Percentiles rank a stretch among this genome's conserved stretches.
Evolutionary conservation across 2,329 filamentous ascomycete species (phyloP).

Genomic region (Apiospora koreana): DNA sequence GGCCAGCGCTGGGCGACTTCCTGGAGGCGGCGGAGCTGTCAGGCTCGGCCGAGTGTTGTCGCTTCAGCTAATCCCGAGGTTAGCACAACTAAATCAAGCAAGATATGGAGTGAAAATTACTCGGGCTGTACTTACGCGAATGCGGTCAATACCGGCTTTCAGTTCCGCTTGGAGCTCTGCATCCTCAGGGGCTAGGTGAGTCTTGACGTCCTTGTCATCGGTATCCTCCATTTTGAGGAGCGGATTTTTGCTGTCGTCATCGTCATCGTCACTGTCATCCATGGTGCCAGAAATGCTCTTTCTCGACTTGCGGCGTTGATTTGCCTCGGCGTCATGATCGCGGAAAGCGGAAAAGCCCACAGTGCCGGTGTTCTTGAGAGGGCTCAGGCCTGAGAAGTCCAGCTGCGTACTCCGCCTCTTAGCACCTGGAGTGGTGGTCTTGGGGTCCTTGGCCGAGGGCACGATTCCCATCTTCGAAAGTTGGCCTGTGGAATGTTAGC

Average conservation of each 20-base stretch:
- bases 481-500: conserved; percentile 64
- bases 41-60: conserved; percentile 75
- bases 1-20: conserved; percentile 47
- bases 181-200: conserved; percentile 69
- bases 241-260: conserved; percentile 69
- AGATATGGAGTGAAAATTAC: no score
- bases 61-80: conserved; percentile 63
- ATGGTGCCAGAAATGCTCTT: conserved; percentile 65
- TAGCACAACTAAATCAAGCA: background rate
- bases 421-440: conserved; percentile 59
- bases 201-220: conserved; percentile 61
- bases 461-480: conserved; percentile 95
- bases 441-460: conserved; percentile 64
- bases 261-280: conserved; percentile 70
- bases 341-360: conserved; percentile 90
- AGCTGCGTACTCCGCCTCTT: conserved; percentile 82
- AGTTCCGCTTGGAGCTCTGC: conserved; percentile 72
- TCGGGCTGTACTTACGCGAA: conserved; percentile 61
- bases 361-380: conserved; percentile 82
- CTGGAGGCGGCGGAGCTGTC: conserved; percentile 47
- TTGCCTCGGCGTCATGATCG: conserved; percentile 61
- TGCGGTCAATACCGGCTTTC: conserved; percentile 78
- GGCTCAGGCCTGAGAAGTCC: conserved; percentile 82
- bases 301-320: conserved; percentile 58
- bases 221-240: conserved; percentile 66